Conservation (phyloP, 2,329 filamentous ascomycete species). For the Fusarium albidum region DNA sequence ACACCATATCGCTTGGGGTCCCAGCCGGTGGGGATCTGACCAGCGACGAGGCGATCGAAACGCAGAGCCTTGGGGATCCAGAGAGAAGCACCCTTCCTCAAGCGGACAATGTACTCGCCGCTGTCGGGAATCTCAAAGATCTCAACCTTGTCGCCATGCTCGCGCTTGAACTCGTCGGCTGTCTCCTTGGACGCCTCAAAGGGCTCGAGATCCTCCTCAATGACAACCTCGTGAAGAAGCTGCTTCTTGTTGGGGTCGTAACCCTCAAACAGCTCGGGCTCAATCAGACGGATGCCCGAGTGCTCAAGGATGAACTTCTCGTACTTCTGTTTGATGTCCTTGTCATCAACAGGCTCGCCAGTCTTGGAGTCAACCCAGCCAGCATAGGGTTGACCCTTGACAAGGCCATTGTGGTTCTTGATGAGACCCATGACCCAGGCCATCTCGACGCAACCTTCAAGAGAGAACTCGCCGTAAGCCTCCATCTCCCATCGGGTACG, state of each 20-base stretch:
- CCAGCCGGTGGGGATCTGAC: constrained; percentile 97
- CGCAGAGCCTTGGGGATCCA: constrained; percentile 97
- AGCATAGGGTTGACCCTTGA: constrained; percentile 96
- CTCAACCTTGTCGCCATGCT: constrained; percentile 97
- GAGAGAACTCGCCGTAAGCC: constrained; percentile 92
- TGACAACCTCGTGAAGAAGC: constrained; percentile 95
- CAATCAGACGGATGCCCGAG: constrained; percentile 95
- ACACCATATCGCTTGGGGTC: constrained; percentile 96
- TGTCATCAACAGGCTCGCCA: constrained; percentile 95
- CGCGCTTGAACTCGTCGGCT: constrained; percentile 94
- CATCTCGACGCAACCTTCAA: constrained; percentile 99
- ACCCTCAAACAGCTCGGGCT: constrained; percentile 94
- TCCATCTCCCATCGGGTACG: constrained; percentile 99
- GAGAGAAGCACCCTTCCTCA: constrained; percentile 94
- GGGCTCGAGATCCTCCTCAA: constrained; percentile 95
- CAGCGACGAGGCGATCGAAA: constrained; percentile 96
- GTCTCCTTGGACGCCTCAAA: constrained; percentile 98
- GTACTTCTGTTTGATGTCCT: constrained; percentile 97
- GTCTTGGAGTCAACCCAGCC: constrained; percentile 97
- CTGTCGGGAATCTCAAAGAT: constrained; percentile 94
- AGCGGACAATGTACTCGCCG: constrained; percentile 90
- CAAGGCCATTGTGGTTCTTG: constrained; percentile 95
- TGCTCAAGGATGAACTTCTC: constrained; percentile 97
- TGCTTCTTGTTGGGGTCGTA: constrained; percentile 99
- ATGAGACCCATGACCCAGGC: constrained; percentile 99